phyloP scores from a whole-genome alignment of 73 alveolate genomes.

The Uronychia binucleata region DNA sequence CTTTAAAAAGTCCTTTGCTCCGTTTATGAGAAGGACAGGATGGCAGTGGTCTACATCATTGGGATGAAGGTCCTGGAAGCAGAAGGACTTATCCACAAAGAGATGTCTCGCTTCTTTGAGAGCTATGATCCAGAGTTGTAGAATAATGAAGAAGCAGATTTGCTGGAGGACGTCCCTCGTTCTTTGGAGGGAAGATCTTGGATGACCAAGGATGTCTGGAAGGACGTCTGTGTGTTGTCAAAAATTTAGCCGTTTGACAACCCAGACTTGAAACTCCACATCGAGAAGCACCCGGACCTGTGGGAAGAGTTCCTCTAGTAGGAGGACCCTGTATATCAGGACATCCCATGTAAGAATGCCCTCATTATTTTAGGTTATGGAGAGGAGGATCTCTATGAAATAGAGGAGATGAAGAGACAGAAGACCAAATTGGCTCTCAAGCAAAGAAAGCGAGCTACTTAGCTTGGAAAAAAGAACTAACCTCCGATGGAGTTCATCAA shows the following conservation, averaged over 20 bases:
- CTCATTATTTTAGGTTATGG: neutral
- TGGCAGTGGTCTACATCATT: slow-evolving; percentile 84
- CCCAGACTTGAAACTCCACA: neutral
- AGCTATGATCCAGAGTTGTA: slow-evolving; percentile 47
- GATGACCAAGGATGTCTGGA: neutral
- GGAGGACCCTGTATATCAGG: neutral
- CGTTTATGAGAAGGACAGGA: slow-evolving; percentile 94
- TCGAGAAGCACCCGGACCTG: neutral
- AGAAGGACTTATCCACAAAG: slow-evolving; percentile 22
- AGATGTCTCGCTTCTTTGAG: slow-evolving; percentile 37
- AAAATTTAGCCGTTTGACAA: neutral
- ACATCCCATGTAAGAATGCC: neutral
- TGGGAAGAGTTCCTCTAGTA: slow-evolving; percentile 19
- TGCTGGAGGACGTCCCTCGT: slow-evolving; percentile 55
- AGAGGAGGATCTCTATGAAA: too few species aligned
- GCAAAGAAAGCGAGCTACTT: too few species aligned
- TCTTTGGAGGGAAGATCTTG: neutral
- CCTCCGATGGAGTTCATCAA: too few species aligned
- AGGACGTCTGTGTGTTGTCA: neutral
- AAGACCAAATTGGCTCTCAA: too few species aligned
- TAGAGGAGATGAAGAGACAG: too few species aligned
- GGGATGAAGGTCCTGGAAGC: slow-evolving; percentile 70
- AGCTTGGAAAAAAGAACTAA: too few species aligned
- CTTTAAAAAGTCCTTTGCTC: slow-evolving; percentile 88
- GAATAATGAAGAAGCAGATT: slow-evolving; percentile 93